Evolutionary conservation across 495 filamentous ascomycete genomes (phyloP), one percentile per base, ranked within the genome.

Genomic region (Paragyromitra xinjiangensis): DNA sequence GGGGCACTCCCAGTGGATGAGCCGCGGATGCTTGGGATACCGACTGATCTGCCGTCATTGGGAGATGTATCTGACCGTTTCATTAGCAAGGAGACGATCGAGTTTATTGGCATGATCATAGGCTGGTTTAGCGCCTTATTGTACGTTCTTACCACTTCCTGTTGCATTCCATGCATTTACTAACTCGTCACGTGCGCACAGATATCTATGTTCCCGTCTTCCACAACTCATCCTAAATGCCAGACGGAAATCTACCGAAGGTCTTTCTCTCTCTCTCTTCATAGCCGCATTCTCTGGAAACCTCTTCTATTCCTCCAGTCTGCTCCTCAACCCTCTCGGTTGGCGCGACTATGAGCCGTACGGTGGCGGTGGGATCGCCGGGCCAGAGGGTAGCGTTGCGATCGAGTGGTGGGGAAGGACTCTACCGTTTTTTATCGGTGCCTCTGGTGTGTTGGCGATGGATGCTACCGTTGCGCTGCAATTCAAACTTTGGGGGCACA

Each of bases 181-280:
- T 78, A 55, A 79, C 22, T 16, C 45, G 11, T 29, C 26, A 37
- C 29, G n/a, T 14, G 12, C 71, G 24, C 29, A 51, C 51, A 81
- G 79, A 45, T 93, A 93, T 80, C 89, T 93, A 40, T 86, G 85
- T 81, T 93, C 91, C 19, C 90, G 91, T 37, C 86, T 92, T 19
- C 91, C 91, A 3, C 91, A 93, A 78, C 87, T 93, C 40, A 87
- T 89, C 83, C 90, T 91, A 76, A 93, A 93, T 83, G 87, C 88
- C 75, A 71, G 83, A 68, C 90, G 91, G 68, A 88, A 87, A 79
- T 91, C 90, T 69, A 93, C 91, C 7, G 84, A 91, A 24, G 91
- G 91, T 16, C 88, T 93, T n/a, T 90, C 88, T 0, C 89, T 90
- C 1, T 79, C 87, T 1, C 87, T 93, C 51, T 93, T 93, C 83